Base-by-base conservation (phyloP, 768 basidiomycete genomes). In the Scleroderma bovista region DNA sequence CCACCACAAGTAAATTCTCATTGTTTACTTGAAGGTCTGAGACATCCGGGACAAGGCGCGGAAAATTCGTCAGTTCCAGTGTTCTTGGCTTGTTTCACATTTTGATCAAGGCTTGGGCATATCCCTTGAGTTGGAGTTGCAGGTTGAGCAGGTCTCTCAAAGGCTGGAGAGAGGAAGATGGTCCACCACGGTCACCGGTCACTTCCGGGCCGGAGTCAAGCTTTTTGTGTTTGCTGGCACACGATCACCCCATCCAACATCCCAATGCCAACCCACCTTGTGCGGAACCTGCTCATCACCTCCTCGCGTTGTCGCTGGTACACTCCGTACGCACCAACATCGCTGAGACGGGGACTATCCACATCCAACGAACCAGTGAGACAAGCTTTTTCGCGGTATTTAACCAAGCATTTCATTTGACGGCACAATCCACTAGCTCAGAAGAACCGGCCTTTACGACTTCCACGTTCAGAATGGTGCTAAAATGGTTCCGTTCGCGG, bases 401-500 rank as follows among this genome's bases (percentile, higher is more conserved):
- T 9, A 29, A 29, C 9, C 3, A 19, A 46, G 37, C n/a, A 15
- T 32, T 10, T 9, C n/a, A 32, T 26, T n/a, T 12, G 13, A 48
- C 1, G 19, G 15, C 16, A n/a, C 15, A 17, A 29, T 1, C 8
- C 3, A 38, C 16, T 17, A 81, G 77, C 69, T 82, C 29, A 65
- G 56, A 48, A 81, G 78, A 60, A 97, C 93, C 1, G 79, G 81
- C 1, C 74, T 98, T 4, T 92, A 94, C 59, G 90, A 93, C 61
- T 94, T 93, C 63, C 94, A 99, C 64, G 64, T 89, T 41, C 65
- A 82, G 53, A 75, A 88, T 65, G 84, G 77, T 16, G 95, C 86
- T 1, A 94, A 94, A 69, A 93, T 98, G 91, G 93, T 96, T 0
- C 86, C 91, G 0, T 99, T 97, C 67, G 96, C 92, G 2, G 95